Evolutionary conservation across 2,329 filamentous ascomycete species (phyloP).

Genomic region (Zarea fungicola): DNA sequence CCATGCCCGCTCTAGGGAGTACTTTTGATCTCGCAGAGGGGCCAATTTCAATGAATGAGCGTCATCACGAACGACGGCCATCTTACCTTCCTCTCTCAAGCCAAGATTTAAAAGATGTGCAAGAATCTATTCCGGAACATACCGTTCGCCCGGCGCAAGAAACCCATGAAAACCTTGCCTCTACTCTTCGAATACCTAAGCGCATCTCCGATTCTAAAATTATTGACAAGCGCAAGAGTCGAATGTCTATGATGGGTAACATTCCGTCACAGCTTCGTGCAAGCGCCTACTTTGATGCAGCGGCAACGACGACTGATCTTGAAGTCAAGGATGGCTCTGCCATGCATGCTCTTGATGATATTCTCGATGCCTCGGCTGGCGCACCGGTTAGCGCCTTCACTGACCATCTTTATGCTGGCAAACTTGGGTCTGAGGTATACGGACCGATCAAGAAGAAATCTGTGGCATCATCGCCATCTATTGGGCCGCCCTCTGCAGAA

Average conservation of each 20-base stretch:
- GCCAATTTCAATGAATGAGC: slow-evolving; percentile 42
- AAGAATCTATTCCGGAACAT: not conserved
- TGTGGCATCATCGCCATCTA: slow-evolving; percentile 22
- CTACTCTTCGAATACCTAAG: slow-evolving; percentile 28
- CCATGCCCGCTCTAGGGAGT: slow-evolving; percentile 17
- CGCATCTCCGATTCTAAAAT: slow-evolving; percentile 27
- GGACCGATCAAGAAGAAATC: slow-evolving; percentile 50
- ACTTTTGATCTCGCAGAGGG: slow-evolving; percentile 14
- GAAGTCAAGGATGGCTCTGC: slow-evolving; percentile 73
- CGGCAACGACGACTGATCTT: slow-evolving; percentile 46
- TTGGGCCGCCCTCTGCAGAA: slow-evolving; percentile 19
- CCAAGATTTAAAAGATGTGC: slow-evolving; percentile 8
- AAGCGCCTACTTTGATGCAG: slow-evolving; percentile 82
- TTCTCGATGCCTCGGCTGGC: slow-evolving; percentile 80
- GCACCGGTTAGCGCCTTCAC: slow-evolving; percentile 90
- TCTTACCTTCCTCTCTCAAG: slow-evolving; percentile 11
- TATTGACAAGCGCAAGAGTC: slow-evolving; percentile 28
- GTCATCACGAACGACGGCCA: slow-evolving; percentile 18
- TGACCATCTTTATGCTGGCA: slow-evolving; percentile 77
- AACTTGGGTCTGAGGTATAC: slow-evolving; percentile 70
- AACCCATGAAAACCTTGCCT: slow-evolving; percentile 11
- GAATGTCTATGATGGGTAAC: slow-evolving; percentile 25
- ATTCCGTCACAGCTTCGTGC: slow-evolving; percentile 82
- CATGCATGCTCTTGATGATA: slow-evolving; percentile 81
- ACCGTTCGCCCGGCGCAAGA: slow-evolving; percentile 2